These are phyloP conservation scores for Bothriochloa decipiens DNA, from an alignment of 176 grass and related monocot genomes.

Conservation along the genomic window DNA sequence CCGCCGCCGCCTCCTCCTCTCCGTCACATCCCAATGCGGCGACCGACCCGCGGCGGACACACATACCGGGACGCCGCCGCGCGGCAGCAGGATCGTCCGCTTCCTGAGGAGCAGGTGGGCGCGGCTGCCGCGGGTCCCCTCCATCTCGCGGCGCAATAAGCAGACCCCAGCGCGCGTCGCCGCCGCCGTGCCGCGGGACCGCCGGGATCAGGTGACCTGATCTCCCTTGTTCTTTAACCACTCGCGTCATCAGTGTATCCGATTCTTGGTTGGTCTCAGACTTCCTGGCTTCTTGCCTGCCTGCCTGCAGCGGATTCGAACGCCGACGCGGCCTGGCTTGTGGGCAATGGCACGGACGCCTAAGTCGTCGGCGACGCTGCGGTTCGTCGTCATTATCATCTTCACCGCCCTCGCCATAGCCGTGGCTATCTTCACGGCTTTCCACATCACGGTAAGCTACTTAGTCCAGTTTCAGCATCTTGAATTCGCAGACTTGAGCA, in stretches of 20 bases:
- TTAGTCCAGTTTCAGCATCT: neutral
- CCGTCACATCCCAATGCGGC: slow-evolving; percentile 43
- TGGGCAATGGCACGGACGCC: neutral
- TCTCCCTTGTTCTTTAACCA: neutral
- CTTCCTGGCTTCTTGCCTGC: neutral
- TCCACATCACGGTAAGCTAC: slow-evolving; percentile 29
- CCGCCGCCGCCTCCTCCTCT: slow-evolving; percentile 51
- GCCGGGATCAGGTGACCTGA: neutral
- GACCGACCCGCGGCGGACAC: neutral
- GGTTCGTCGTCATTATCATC: neutral
- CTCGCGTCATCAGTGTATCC: neutral
- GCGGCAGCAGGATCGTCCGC: slow-evolving; percentile 4
- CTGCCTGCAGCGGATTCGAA: neutral
- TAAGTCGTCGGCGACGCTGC: neutral
- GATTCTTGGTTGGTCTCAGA: neutral
- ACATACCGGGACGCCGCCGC: neutral
- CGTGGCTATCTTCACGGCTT: neutral
- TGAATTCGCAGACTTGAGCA: neutral
- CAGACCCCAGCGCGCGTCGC: neutral
- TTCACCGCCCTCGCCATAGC: neutral
- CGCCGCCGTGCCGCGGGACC: neutral
- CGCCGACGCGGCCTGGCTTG: neutral
- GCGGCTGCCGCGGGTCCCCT: neutral
- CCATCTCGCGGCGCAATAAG: slow-evolving; percentile 41
- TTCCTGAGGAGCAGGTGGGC: slow-evolving; percentile 33